A percentile compares a stretch with the other conserved stretches of the same genome.
These are phyloP conservation scores for Cordyceps cateniannulata DNA, from an alignment of 2,329 filamentous ascomycete species.

Conservation along the genomic window DNA sequence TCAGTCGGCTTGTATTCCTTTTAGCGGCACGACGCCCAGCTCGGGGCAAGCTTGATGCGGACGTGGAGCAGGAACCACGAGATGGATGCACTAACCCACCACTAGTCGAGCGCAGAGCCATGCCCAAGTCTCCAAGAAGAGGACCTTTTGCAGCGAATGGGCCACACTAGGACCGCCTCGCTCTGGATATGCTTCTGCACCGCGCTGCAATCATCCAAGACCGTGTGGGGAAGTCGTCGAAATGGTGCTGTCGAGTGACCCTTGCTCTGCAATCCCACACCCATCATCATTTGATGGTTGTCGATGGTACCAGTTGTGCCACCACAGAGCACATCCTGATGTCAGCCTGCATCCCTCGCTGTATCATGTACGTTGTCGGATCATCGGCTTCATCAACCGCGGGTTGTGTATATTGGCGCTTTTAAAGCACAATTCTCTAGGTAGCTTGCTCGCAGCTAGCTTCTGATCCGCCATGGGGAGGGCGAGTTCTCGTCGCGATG, in stretches of 20 bases:
- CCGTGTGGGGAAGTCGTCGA: neutral
- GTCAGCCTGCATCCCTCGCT: neutral
- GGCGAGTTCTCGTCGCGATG: too few species aligned
- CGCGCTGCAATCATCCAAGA: neutral
- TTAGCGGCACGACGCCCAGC: neutral
- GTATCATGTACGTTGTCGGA: too few species aligned
- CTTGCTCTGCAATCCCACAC: neutral
- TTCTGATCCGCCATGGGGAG: too few species aligned
- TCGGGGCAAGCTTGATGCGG: neutral
- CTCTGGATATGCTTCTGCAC: neutral
- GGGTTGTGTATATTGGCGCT: too few species aligned
- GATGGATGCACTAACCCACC: slow-evolving; percentile 6
- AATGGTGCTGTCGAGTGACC: neutral
- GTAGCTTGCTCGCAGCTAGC: too few species aligned
- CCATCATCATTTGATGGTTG: neutral
- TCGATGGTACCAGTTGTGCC: neutral
- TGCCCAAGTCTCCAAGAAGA: neutral
- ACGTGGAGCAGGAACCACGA: slow-evolving; percentile 2
- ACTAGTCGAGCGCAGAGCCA: neutral
- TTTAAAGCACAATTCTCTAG: too few species aligned
- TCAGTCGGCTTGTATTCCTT: neutral
- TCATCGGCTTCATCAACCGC: too few species aligned
- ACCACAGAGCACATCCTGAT: too few species aligned
- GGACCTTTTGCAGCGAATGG: slow-evolving; percentile 2
- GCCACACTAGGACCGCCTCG: slow-evolving; percentile 1